Base-by-base conservation (phyloP, 1,139 yeast genomes). In the Pichia sorboxylosa region DNA sequence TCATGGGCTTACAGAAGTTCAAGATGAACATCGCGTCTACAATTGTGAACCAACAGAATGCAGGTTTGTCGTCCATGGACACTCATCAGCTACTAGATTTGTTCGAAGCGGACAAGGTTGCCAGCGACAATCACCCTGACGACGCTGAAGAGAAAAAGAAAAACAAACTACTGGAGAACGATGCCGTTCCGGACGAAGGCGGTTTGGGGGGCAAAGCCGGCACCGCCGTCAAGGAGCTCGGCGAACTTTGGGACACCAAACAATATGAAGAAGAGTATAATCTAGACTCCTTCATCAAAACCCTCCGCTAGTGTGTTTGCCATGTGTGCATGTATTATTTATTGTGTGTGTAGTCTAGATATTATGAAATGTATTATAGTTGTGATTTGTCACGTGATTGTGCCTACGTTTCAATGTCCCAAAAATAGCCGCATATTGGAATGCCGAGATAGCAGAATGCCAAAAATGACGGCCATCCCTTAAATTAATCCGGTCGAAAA, bases 1-100 rank as follows among this genome's bases (percentile, higher is more conserved):
- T 92, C 42, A 92, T 92, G 99, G 97, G 98, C 26, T 65, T 92
- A 46, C 99, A 92, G 51, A 84, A 84, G 55, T 92, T 92, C 71
- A 92, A 92, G 60, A 79, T 92, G 80, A 90, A 87, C 53, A 84
- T 92, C 51, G 99, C 98, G 0, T 82, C 94, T 1, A 83, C 96
- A 0, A 83, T 92, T 47, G 93, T 92, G 35, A 87, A 87, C 52
- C 99, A 92, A 55, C 98, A 92, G 53, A 92, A 92, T 54, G 72
- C 94, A 9, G 98, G 97, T 1, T 66, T 92, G 45, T 73, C 84
- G 5, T 83, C 96, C 0, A 92, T 92, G 98, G 97, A 85, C 49
- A 87, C 98, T 0, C 87, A 83, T 50, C 97, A 92, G 57, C 66
- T 92, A 41, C 63, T 92, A 33, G 98, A 92, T 49, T 61, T 92